Evolutionary conservation across 2,329 filamentous ascomycete genomes (phyloP).

Genomic region (Pseudocercospora fijiensis): DNA sequence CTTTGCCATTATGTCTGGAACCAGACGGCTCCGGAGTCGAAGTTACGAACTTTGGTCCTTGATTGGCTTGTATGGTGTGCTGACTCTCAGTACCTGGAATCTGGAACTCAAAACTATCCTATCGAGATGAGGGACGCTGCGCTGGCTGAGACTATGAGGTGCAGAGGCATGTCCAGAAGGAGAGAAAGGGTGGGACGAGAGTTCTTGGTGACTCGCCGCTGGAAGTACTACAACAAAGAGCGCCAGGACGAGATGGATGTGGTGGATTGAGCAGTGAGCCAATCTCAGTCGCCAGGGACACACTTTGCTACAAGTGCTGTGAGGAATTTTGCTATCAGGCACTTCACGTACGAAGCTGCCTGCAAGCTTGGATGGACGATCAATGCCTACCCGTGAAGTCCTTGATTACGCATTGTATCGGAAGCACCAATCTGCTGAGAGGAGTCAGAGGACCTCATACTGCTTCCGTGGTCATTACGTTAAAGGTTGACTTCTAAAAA

Average conservation of each 20-base stretch:
- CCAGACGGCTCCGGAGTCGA: not conserved
- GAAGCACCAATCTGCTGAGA: not conserved
- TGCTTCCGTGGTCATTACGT: not conserved
- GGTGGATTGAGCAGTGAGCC: not conserved
- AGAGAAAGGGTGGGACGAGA: not conserved
- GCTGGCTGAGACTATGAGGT: too few species aligned
- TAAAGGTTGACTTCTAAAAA: not conserved
- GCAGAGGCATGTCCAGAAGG: too few species aligned
- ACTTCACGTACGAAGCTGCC: not conserved
- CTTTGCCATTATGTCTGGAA: not conserved
- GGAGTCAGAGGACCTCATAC: not conserved
- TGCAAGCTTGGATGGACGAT: not conserved
- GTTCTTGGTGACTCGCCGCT: not conserved
- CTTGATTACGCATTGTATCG: not conserved
- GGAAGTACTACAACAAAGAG: not conserved
- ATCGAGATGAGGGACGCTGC: too few species aligned
- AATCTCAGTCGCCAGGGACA: not conserved
- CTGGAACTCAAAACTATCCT: too few species aligned
- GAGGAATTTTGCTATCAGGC: not conserved
- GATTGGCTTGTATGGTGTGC: not conserved
- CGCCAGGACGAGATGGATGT: not conserved
- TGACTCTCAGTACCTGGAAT: not conserved
- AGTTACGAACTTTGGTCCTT: not conserved
- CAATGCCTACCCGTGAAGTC: not conserved
- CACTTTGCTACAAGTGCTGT: not conserved